Base-by-base conservation (phyloP, 2,329 filamentous ascomycete genomes). In the Stachybotrys echinatus region DNA sequence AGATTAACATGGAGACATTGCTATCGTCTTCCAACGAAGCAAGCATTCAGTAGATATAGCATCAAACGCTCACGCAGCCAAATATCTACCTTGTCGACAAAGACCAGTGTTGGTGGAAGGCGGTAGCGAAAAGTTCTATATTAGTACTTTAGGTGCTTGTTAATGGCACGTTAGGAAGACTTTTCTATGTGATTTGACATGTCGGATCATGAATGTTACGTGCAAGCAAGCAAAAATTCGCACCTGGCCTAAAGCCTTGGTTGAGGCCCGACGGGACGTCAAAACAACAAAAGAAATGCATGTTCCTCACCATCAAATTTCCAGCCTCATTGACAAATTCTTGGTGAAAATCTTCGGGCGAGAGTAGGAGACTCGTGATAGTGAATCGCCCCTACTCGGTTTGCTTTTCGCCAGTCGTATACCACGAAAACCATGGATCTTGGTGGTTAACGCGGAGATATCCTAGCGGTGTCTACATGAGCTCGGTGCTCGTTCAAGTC, bases 401-500 rank as follows among this genome's bases (percentile, higher is more conserved):
- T 94, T 79, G 62, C 71, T 96, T 78, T 96, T 79, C 88, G 90
- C 90, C 82, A 92, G 81, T 83, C 84, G 88, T 95, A 84, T 96
- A 96, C 86, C 90, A 89, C 83, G 83, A 83, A 79, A 87, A 83
- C 85, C 88, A 89, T 86, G 65, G 76, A 71, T 61, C 62, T 72
- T 60, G 63, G 74, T 77, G 87, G 83, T 85, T 81, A 79, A 85
- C 83, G 84, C 85, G 89, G 88, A 87, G 89, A 95, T 95, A 90
- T 82, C 74, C 80, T 87, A 84, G 89, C 89, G 88, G 74, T 67
- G 53, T 48, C 18, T 45, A 27, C 42, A 27, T 3, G 27, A 34
- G 27, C 27, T 34, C n/a, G 27, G 39, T 37, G 49, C 31, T 27
- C 14, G 27, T 14, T 34, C 27, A n/a, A n/a, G 20, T 51, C 56